Base-by-base conservation (phyloP, 2,329 filamentous ascomycete species). In the Arthrinium phaeospermum region DNA sequence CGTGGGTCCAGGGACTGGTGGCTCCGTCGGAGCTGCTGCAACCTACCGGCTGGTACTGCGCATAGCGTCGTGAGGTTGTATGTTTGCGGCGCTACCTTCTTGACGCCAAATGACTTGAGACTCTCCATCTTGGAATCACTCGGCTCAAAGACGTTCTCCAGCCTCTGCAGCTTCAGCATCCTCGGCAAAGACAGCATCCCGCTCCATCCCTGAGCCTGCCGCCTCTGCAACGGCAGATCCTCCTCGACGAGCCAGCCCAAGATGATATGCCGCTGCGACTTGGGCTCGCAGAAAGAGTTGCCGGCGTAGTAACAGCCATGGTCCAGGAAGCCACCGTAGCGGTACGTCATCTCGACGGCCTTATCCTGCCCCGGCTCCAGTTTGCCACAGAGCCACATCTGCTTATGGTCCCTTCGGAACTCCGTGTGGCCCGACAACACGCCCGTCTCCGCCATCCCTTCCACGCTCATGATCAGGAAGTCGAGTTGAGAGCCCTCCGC, bases 341-440 rank as follows among this genome's bases (percentile, higher is more conserved):
- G 19, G 57, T 64, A 64, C 1, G 30, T 34, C 57, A 64, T 41
- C 22, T 64, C 34, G 4, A 24, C 12, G 22, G 30, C 1, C 3
- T 41, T 7, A 10, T 4, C 30, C 12, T 41, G 57, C 22, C 57
- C 57, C 19, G 57, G 57, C 57, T 41, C 19, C 19, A 7, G 6
- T 4, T 22, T 24, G 34, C 30, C 57, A 13, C 57, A 41, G 3
- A 64, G 19, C 57, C 57, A 64, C 57, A 64, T 64, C 22, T 64
- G 57, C 19, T 64, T 64, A 12, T 64, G 57, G 22, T 64, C 57
- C 30, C 57, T n/a, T 41, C 57, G 22, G 8, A 64, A 64, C 57
- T 41, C 57, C 4, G 57, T 41, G 34, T 64, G 57, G 10, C 57
- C 34, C 1, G 57, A 41, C 6, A 34, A 30, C 10, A n/a, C 57